Percentiles rank a stretch among this genome's conserved stretches.
phyloP scores from a whole-genome alignment of 768 basidiomycete species.

The Sistotremastrum niveocremeum region DNA sequence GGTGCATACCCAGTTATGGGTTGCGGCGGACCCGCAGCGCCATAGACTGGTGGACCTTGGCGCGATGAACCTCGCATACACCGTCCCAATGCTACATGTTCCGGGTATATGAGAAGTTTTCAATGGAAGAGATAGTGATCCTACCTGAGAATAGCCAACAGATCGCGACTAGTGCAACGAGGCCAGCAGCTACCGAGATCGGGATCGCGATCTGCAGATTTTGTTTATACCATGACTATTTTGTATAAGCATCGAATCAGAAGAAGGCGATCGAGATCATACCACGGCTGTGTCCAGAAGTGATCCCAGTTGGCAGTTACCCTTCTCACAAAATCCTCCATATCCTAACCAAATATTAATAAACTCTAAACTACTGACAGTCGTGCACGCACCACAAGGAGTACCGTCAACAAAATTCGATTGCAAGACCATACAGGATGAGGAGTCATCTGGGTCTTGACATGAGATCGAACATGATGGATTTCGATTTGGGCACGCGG shows the following conservation, averaged over 20 bases:
- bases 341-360: slow-evolving; percentile 30
- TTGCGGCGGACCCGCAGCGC: no score
- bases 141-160: slow-evolving; percentile 33
- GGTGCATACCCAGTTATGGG: no score
- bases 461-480: slow-evolving; percentile 69
- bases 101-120: no score
- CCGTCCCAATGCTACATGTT: neutral
- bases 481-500: slow-evolving; percentile 48
- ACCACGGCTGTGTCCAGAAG: slow-evolving; percentile 52
- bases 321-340: slow-evolving; percentile 52
- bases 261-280: slow-evolving; percentile 4
- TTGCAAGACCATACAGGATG: slow-evolving; percentile 57
- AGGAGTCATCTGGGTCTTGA: slow-evolving; percentile 46
- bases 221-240: slow-evolving; percentile 56
- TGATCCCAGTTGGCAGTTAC: slow-evolving; percentile 47
- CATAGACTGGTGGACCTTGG: no score
- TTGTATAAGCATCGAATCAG: neutral
- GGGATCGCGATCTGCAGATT: slow-evolving; percentile 75
- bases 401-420: slow-evolving; percentile 68
- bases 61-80: no score
- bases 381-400: slow-evolving; percentile 50
- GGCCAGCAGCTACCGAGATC: slow-evolving; percentile 55
- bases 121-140: slow-evolving; percentile 2
- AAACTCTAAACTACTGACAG: slow-evolving; percentile 4
- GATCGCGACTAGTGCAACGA: slow-evolving; percentile 46